phyloP scores from a whole-genome alignment of 2,329 filamentous ascomycete species.

The Fusarium incarnatum region DNA sequence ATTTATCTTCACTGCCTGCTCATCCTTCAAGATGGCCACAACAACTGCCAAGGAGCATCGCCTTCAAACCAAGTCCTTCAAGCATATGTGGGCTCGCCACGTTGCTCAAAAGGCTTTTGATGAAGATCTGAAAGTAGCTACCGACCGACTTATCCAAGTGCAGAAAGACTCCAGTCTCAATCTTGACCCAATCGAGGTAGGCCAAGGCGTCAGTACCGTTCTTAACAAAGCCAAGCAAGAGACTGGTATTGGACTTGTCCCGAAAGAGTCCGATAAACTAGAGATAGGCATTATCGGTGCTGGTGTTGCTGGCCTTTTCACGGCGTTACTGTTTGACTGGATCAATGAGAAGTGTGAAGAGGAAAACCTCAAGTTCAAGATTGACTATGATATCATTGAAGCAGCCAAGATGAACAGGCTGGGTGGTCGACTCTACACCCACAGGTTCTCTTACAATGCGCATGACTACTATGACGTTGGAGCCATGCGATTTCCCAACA shows the following conservation, averaged over 20 bases:
- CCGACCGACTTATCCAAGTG: background rate
- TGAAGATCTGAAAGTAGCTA: background rate
- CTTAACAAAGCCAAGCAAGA: too few relatives aligned
- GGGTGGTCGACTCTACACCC: conserved; percentile 54
- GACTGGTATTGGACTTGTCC: background rate
- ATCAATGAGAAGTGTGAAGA: conserved; percentile 6
- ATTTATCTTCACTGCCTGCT: too few relatives aligned
- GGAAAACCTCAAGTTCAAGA: too few relatives aligned
- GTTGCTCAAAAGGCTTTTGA: background rate
- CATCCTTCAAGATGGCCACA: too few relatives aligned
- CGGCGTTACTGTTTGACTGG: conserved; percentile 16
- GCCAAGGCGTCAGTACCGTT: too few relatives aligned
- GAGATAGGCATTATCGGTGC: conserved; percentile 19
- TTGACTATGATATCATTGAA: conserved; percentile 55
- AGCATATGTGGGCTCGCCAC: conserved; percentile 1
- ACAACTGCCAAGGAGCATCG: too few relatives aligned
- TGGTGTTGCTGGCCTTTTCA: conserved; percentile 24
- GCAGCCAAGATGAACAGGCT: conserved; percentile 45
- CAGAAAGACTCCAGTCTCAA: background rate
- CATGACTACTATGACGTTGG: conserved; percentile 52
- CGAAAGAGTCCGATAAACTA: background rate
- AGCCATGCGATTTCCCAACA: conserved; percentile 56
- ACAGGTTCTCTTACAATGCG: conserved; percentile 43
- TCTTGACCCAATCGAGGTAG: too few relatives aligned
- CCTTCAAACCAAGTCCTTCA: background rate